These are phyloP conservation scores for Hypericum perforatum DNA, from an alignment of 345 rosid species.

Conservation along the genomic window DNA sequence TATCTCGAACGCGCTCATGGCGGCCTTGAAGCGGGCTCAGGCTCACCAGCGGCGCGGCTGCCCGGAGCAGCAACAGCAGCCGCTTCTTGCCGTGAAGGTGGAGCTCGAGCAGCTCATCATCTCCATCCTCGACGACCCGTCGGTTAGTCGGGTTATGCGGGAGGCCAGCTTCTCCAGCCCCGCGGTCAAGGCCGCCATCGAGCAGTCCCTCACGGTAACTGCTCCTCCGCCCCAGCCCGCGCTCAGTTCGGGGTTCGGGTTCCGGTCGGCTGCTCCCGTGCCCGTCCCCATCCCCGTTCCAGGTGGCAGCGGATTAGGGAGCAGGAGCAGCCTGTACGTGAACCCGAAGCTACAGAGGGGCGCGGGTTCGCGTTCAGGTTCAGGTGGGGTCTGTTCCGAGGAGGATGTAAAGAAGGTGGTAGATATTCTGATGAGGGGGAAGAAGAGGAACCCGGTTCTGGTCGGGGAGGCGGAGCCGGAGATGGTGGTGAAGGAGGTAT, in stretches of 20 bases:
- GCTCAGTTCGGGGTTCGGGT: conserved; percentile 48
- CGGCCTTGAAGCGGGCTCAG: conserved; percentile 93
- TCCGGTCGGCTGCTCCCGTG: conserved; percentile 31
- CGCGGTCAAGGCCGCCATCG: conserved; percentile 82
- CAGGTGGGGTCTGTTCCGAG: neutral
- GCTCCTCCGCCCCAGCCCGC: conserved; percentile 22
- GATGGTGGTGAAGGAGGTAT: conserved; percentile 51
- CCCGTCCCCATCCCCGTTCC: conserved; percentile 15
- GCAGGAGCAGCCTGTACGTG: conserved; percentile 60
- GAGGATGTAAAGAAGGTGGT: conserved; percentile 60
- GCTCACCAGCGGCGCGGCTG: conserved; percentile 98
- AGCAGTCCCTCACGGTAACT: conserved; percentile 42
- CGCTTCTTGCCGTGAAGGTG: conserved; percentile 82
- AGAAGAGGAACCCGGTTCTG: conserved; percentile 77
- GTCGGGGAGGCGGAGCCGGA: conserved; percentile 83
- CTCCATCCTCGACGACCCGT: conserved; percentile 94
- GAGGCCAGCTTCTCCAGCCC: conserved; percentile 98
- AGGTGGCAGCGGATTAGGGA: conserved; percentile 23
- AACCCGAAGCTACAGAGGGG: conserved; percentile 67
- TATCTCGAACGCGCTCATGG: conserved; percentile 93
- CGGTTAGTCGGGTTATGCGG: conserved; percentile 94
- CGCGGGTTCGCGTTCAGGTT: conserved; percentile 14
- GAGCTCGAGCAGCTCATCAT: conserved; percentile 96
- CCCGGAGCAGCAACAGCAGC: conserved; percentile 98
- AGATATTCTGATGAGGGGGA: conserved; percentile 50